Evolutionary conservation across 768 basidiomycete genomes (phyloP).

Genomic region (Tricholoma matsutake): DNA sequence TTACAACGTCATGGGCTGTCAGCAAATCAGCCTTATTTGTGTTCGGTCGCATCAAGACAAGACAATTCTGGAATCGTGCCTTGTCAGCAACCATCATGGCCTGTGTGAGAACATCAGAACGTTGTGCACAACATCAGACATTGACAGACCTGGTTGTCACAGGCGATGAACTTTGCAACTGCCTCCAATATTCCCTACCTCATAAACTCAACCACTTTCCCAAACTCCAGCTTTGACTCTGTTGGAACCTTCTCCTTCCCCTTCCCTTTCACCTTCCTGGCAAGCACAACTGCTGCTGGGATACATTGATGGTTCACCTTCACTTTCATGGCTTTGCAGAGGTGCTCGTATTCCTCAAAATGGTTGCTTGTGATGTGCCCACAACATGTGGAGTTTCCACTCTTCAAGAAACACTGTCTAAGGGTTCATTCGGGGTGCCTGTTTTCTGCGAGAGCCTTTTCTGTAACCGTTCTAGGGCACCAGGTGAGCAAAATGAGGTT

Average conservation of each 20-base stretch:
- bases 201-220: neutral
- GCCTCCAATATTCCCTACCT: neutral
- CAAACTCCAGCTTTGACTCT: neutral
- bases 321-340: too few species aligned
- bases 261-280: too few species aligned
- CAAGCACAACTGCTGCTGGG: too few species aligned
- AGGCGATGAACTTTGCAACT: neutral
- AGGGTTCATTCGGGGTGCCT: neutral
- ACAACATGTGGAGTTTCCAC: neutral
- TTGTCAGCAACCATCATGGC: too few species aligned
- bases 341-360: neutral
- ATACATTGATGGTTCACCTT: too few species aligned
- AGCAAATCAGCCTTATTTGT: neutral
- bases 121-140: neutral
- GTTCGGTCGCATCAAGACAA: neutral
- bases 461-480: too few species aligned
- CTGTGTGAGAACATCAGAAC: too few species aligned
- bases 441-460: neutral
- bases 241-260: too few species aligned
- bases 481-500: neutral
- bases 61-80: neutral
- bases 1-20: too few species aligned
- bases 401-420: neutral
- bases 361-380: neutral
- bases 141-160: neutral